Evolutionary conservation across 495 filamentous ascomycete genomes (phyloP).

Genomic region (Penicillium coffeae): DNA sequence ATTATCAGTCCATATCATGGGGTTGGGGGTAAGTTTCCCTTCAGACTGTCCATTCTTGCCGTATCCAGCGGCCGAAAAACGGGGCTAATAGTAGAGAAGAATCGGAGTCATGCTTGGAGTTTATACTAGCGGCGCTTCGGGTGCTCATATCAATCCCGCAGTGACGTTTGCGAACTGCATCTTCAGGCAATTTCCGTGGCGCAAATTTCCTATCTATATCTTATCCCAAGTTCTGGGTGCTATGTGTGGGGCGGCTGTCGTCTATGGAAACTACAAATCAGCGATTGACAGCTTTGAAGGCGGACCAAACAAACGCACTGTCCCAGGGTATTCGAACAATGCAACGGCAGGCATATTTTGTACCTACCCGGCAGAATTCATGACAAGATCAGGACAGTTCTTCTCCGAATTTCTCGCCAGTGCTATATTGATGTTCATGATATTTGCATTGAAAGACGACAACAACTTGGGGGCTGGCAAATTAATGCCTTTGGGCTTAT

Average conservation of each 20-base stretch:
- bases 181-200: constrained; percentile 60
- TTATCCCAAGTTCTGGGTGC: constrained; percentile 53
- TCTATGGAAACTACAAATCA: constrained; percentile 56
- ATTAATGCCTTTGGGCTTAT: constrained; percentile 52
- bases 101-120: constrained; percentile 65
- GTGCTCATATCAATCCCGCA: constrained; percentile 63
- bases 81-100: constrained; percentile 11
- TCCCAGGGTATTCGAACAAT: constrained; percentile 50
- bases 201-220: constrained; percentile 51
- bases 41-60: no score
- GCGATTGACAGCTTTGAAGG: constrained; percentile 56
- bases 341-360: constrained; percentile 64
- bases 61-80: no score
- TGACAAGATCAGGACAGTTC: constrained; percentile 56
- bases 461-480: constrained; percentile 45
- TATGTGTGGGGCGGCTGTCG: constrained; percentile 50
- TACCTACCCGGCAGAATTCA: constrained; percentile 60
- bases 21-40: constrained; percentile 53
- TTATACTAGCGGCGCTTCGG: constrained; percentile 55
- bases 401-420: constrained; percentile 63
- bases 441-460: constrained; percentile 65
- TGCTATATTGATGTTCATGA: constrained; percentile 61
- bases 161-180: constrained; percentile 62
- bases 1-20: constrained; percentile 61
- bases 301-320: constrained; percentile 48